phyloP scores from a whole-genome alignment of 306 rosid genomes.

The Dryas alaskensis region DNA sequence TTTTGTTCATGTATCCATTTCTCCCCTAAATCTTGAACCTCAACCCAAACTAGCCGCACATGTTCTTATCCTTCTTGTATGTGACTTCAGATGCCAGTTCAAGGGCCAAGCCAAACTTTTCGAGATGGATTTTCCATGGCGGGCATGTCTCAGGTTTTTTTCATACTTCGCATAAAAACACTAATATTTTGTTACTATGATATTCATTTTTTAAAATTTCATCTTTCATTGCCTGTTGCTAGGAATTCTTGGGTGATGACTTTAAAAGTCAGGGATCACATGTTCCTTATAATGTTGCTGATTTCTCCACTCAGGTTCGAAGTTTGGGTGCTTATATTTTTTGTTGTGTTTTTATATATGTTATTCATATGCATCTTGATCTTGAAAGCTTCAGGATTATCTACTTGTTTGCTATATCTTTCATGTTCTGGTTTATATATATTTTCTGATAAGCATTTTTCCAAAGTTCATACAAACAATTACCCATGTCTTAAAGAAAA shows the following conservation, averaged over 20 bases:
- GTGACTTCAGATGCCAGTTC: slow-evolving; percentile 69
- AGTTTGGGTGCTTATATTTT: background rate
- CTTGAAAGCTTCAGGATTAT: background rate
- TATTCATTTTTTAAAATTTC: slow-evolving; percentile 18
- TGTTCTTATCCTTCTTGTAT: slow-evolving; percentile 31
- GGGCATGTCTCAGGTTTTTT: slow-evolving; percentile 89
- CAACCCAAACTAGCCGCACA: background rate
- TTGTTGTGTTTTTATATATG: background rate
- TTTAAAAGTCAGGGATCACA: slow-evolving; percentile 99
- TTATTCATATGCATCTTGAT: background rate
- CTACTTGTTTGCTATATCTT: background rate
- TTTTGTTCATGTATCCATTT: slow-evolving; percentile 11
- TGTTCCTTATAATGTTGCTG: slow-evolving; percentile 90
- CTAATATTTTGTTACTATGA: slow-evolving; percentile 13
- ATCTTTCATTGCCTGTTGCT: slow-evolving; percentile 8
- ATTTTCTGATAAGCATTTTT: background rate
- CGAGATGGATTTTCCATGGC: slow-evolving; percentile 91
- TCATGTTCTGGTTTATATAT: background rate
- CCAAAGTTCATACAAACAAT: background rate
- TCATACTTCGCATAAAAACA: background rate
- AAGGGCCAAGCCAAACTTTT: slow-evolving; percentile 75
- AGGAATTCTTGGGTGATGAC: slow-evolving; percentile 99
- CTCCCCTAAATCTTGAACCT: background rate
- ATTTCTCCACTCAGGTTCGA: slow-evolving; percentile 88
- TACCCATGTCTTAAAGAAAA: too few relatives aligned